Conservation (phyloP, 1,284 basidiomycete genomes). For the Phlebopus sp. region DNA sequence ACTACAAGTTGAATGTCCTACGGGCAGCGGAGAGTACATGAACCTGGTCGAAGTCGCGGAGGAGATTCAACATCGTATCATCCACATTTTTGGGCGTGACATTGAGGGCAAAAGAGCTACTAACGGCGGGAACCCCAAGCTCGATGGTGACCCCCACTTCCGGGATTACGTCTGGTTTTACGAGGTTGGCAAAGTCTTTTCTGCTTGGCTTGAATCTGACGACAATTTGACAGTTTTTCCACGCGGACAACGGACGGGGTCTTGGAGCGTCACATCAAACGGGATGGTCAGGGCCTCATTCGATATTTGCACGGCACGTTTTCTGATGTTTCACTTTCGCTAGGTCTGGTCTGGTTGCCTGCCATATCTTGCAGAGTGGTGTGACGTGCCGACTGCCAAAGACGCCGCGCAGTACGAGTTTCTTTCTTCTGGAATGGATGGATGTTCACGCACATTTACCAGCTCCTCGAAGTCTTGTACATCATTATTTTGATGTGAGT, state of each 20-base stretch:
- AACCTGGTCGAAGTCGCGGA: constrained; percentile 91
- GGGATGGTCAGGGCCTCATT: constrained; percentile 67
- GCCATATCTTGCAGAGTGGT: constrained; percentile 86
- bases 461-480: constrained; percentile 86
- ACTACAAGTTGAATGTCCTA: constrained; percentile 92
- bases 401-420: constrained; percentile 77
- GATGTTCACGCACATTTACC: constrained; percentile 17
- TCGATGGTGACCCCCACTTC: constrained; percentile 95
- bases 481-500: constrained; percentile 91
- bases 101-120: constrained; percentile 81
- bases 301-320: not conserved
- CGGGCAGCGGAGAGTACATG: constrained; percentile 94
- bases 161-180: constrained; percentile 95
- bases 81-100: constrained; percentile 94
- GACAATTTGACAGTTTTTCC: constrained; percentile 74
- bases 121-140: constrained; percentile 85
- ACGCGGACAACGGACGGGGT: constrained; percentile 88
- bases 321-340: not conserved
- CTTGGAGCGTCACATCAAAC: constrained; percentile 97
- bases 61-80: constrained; percentile 96
- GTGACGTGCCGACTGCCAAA: constrained; percentile 81
- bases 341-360: constrained; percentile 90
- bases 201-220: not conserved
- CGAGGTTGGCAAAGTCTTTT: constrained; percentile 51
- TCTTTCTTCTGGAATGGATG: not conserved